Evolutionary conservation across 148 eudicot species (phyloP), one percentile per base, ranked within the genome.

Genomic region (Dianthus caryophyllus): DNA sequence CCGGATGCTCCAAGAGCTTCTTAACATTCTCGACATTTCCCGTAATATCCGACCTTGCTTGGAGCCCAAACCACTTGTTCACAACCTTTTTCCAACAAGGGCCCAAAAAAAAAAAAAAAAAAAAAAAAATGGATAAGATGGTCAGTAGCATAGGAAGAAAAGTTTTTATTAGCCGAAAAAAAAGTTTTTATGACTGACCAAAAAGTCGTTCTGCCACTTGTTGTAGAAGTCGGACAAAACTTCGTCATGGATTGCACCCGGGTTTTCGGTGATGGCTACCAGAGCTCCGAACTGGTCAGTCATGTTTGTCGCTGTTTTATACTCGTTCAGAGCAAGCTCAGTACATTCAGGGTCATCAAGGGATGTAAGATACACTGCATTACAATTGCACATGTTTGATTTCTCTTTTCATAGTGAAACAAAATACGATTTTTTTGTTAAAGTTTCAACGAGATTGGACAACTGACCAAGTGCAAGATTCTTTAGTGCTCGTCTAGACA

Each of bases 61-160:
- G 98, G 63, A 94, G 98, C 10, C 90, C 77, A 66, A 94, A 88
- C 98, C 98, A 94, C 75, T 87, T 94, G 76, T 81, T 88, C 70
- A 94, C 87, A 66, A 94, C 97, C 98, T 93, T 70, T 9, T 71
- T 61, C 49, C 52, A 71, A 27, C 36, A 43, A 65, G 44, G 6
- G 30, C 3, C 25, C 25, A 38, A 29, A 20, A 26, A 1, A 9
- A 10, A 11, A 18, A 49, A 30, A 26, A 54, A 36, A 25, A 9
- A 27, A 18, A 13, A 54, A n/a, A n/a, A n/a, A n/a, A n/a, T n/a
- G n/a, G n/a, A n/a, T n/a, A n/a, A n/a, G 31, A 41, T 67, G 22
- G 33, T 67, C 46, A 39, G 68, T 43, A 25, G 43, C 44, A 66
- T 20, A 0, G 9, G 24, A 48, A 66, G 16, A 25, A 20, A 12